phyloP scores from a whole-genome alignment of 805 yeast genomes.

The Saccharomycopsis lassenensis region DNA sequence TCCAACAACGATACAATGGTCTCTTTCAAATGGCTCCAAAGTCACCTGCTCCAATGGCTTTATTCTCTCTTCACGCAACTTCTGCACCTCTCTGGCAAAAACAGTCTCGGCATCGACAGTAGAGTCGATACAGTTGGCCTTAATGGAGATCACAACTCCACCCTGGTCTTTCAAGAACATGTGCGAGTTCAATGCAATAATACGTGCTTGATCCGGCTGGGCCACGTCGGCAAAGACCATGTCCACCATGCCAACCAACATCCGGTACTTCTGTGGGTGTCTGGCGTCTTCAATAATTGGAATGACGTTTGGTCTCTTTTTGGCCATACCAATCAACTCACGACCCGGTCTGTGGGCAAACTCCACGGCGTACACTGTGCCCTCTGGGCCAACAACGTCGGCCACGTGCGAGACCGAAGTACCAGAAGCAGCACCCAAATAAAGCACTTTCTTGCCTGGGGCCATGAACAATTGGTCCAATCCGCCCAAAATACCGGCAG shows the following conservation, averaged over 20 bases:
- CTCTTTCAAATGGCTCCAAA: slow-evolving; percentile 99
- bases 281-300: slow-evolving; percentile 99
- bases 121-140: slow-evolving; percentile 99
- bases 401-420: slow-evolving; percentile 98
- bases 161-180: slow-evolving; percentile 97
- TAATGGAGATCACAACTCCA: slow-evolving; percentile 96
- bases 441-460: slow-evolving; percentile 96
- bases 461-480: slow-evolving; percentile 93
- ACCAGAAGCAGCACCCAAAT: slow-evolving; percentile 99
- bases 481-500: slow-evolving; percentile 99
- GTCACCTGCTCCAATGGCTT: slow-evolving; percentile 98
- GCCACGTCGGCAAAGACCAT: slow-evolving; percentile 99
- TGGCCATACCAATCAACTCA: slow-evolving; percentile 98
- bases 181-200: slow-evolving; percentile 96
- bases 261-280: slow-evolving; percentile 99
- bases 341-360: slow-evolving; percentile 99
- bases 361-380: slow-evolving; percentile 97
- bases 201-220: slow-evolving; percentile 99
- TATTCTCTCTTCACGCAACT: slow-evolving; percentile 96
- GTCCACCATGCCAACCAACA: slow-evolving; percentile 98
- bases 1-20: slow-evolving; percentile 98
- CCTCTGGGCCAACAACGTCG: slow-evolving; percentile 98
- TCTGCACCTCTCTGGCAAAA: slow-evolving; percentile 98
- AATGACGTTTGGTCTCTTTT: slow-evolving; percentile 98
- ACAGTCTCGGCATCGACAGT: slow-evolving; percentile 99